Conservation (phyloP, 1,284 basidiomycete genomes). For the Pyrrhoderma lamaoense region DNA sequence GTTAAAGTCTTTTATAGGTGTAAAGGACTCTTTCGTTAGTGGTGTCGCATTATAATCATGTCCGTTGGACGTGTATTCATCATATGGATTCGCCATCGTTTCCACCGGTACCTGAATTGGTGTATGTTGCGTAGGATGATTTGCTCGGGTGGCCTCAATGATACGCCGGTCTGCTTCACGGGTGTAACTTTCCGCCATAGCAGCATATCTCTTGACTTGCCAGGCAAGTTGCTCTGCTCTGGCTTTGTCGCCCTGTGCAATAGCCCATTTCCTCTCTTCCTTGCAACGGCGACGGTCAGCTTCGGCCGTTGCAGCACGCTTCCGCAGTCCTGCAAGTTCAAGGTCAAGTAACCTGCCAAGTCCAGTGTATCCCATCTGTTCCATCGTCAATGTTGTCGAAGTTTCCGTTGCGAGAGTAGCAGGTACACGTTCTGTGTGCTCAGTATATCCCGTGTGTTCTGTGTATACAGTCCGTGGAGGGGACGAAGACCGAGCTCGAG, state of each 20-base stretch:
- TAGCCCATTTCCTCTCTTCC: conserved; percentile 78
- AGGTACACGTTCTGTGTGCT: conserved; percentile 1
- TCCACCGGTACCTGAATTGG: too few relatives aligned
- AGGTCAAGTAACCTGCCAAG: conserved; percentile 24
- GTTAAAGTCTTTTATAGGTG: not conserved
- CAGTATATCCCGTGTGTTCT: not conserved
- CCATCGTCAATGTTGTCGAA: conserved; percentile 54
- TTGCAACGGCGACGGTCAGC: conserved; percentile 72
- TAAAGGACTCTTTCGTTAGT: too few relatives aligned
- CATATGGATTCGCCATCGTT: too few relatives aligned
- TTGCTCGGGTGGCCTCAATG: conserved; percentile 34
- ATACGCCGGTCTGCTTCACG: conserved; percentile 69
- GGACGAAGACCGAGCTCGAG: conserved; percentile 11
- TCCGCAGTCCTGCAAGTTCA: conserved; percentile 65
- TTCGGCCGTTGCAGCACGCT: conserved; percentile 70
- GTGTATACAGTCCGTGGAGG: conserved; percentile 19
- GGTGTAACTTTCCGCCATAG: conserved; percentile 71
- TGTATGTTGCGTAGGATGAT: conserved; percentile 1
- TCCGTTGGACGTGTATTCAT: too few relatives aligned
- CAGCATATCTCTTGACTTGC: conserved; percentile 72
- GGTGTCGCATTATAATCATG: too few relatives aligned
- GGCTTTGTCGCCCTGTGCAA: conserved; percentile 64
- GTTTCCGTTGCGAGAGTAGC: conserved; percentile 6
- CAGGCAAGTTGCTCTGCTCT: conserved; percentile 71
- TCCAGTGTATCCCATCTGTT: conserved; percentile 35